Conservation (phyloP, 345 rosid genomes). For the Fremontodendron californicum region DNA sequence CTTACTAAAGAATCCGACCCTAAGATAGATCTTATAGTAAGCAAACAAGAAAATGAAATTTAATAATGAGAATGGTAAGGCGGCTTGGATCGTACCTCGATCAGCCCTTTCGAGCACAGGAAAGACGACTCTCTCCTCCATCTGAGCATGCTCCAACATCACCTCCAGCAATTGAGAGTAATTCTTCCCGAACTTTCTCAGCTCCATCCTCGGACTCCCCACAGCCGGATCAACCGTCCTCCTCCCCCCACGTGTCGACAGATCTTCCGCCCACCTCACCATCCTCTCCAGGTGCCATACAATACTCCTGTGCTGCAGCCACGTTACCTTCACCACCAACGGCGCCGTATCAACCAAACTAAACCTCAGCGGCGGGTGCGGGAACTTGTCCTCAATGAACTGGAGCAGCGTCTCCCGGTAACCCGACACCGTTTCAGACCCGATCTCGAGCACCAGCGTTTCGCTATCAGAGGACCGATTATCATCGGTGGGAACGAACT, state of each 20-base stretch:
- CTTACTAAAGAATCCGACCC: too few relatives aligned
- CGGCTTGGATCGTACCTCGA: constrained; percentile 44
- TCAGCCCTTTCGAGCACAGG: constrained; percentile 59
- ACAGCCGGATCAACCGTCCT: constrained; percentile 47
- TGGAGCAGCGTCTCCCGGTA: constrained; percentile 40
- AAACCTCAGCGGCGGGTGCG: constrained; percentile 41
- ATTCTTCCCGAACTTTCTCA: constrained; percentile 48
- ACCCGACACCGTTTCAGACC: constrained; percentile 45
- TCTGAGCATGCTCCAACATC: constrained; percentile 71
- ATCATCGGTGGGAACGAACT: constrained; percentile 34
- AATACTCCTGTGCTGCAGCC: constrained; percentile 58
- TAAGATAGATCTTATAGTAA: too few relatives aligned
- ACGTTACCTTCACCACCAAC: constrained; percentile 33
- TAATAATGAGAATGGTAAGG: background rate
- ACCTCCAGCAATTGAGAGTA: constrained; percentile 54
- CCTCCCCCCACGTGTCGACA: constrained; percentile 52
- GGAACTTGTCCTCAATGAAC: constrained; percentile 47
- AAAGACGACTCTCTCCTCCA: constrained; percentile 69
- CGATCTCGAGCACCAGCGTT: constrained; percentile 38
- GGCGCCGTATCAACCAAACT: constrained; percentile 34
- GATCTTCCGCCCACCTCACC: constrained; percentile 65
- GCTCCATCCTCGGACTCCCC: constrained; percentile 67
- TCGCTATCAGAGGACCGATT: constrained; percentile 5
- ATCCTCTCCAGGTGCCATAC: constrained; percentile 55
- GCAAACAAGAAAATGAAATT: background rate